Conservation (phyloP, 2,329 filamentous ascomycete species). For the Aspergillus tamarii region DNA sequence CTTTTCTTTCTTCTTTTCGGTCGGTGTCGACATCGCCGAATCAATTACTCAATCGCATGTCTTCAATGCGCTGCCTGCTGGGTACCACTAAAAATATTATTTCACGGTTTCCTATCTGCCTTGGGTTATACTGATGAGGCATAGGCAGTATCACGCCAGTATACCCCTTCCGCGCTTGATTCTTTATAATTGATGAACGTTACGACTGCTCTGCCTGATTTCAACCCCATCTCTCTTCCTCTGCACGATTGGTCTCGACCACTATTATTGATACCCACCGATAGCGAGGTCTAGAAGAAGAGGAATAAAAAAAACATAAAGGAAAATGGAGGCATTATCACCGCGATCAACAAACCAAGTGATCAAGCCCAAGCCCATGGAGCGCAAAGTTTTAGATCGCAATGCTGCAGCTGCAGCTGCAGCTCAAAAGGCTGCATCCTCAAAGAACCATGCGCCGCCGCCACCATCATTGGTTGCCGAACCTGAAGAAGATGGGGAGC, state of each 20-base stretch:
- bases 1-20: background rate
- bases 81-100: background rate
- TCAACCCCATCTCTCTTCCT: constrained; percentile 9
- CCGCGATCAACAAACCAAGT: constrained; percentile 53
- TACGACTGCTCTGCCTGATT: constrained; percentile 17
- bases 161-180: constrained; percentile 23
- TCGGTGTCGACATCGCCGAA: background rate
- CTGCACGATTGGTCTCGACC: constrained; percentile 13
- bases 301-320: background rate
- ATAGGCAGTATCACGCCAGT: constrained; percentile 14
- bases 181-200: constrained; percentile 27
- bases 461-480: constrained; percentile 50
- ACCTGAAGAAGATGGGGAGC: constrained; percentile 48
- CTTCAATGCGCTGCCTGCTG: background rate
- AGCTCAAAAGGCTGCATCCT: constrained; percentile 37
- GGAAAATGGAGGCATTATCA: constrained; percentile 52
- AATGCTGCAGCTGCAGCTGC: constrained; percentile 33
- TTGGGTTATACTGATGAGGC: constrained; percentile 11
- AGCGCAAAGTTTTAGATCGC: constrained; percentile 43
- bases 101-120: background rate
- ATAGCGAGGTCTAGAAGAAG: constrained; percentile 14
- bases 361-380: constrained; percentile 46
- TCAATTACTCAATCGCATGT: background rate
- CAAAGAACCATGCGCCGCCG: constrained; percentile 50
- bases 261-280: constrained; percentile 29